Evolutionary conservation across 331 rosid genomes (phyloP), one percentile per base, ranked within the genome.

Genomic region (Saraca asoca): DNA sequence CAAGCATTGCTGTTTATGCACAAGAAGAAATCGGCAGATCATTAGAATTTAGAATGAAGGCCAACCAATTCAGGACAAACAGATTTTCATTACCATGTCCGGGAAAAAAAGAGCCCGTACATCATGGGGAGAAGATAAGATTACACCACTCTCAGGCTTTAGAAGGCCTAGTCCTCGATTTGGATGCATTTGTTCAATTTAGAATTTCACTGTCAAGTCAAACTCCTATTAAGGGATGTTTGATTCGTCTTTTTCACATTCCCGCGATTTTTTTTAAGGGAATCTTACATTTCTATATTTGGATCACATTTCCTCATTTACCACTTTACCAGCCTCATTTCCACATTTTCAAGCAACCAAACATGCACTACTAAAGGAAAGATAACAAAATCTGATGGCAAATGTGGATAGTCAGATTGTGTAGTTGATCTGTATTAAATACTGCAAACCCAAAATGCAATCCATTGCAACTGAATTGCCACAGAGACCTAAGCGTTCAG

Each of bases 201-300:
- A 75, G 43, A 75, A 54, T 54, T 68, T 12, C 62, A 62, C 65
- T 16, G 9, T 24, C 29, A 62, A 48, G n/a, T 68, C 31, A 53
- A 42, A 17, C 62, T 56, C 44, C 42, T 37, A 59, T 9, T 57
- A 72, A 52, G 48, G 69, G 29, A 18, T 48, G 54, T n/a, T n/a
- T n/a, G n/a, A n/a, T n/a, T n/a, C n/a, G n/a, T n/a, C n/a, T n/a
- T n/a, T n/a, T n/a, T n/a, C n/a, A n/a, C n/a, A n/a, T n/a, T n/a
- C n/a, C n/a, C n/a, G n/a, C n/a, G n/a, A n/a, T n/a, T n/a, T n/a
- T n/a, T n/a, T n/a, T n/a, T n/a, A n/a, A n/a, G n/a, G n/a, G n/a
- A 50, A 70, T 58, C 35, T 70, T 48, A 69, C 39, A 9, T 33
- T 34, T 43, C 37, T 41, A 70, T 71, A n/a, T 57, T 68, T 43